Evolutionary conservation across 352 stramenopile genomes (phyloP), one percentile per base, ranked within the genome.

Genomic region (Pythium aquatile): DNA sequence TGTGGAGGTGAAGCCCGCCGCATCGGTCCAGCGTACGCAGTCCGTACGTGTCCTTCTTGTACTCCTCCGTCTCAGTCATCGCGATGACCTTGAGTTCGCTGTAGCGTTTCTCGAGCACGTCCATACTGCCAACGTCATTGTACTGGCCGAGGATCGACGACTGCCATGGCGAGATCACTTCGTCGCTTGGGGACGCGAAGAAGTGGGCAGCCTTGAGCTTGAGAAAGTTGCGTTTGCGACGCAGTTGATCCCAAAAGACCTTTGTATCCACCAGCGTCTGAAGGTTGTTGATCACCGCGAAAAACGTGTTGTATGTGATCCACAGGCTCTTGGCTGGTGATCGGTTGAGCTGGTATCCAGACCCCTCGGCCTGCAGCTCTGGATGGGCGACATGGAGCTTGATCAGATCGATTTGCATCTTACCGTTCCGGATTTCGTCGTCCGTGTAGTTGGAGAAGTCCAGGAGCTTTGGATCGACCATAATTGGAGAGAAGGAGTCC

Each of bases 151-250:
- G 17, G 5, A 81, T 56, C 0, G 59, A 71, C 17, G 58, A 61
- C 56, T 86, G 73, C 70, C 73, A 83, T 14, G 75, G 77, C 10
- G 73, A 63, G 35, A 79, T 64, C 1, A 74, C 54, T 5, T 70
- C 70, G 54, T 83, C 77, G 28, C 66, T 44, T 11, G 71, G 61
- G 0, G 73, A 74, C 0, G 65, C 69, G 42, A 86, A 79, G 61
- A 81, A 82, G 48, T 81, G 67, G 0, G 72, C 75, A 9, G 61
- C 53, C 3, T 57, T 32, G 17, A 70, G 63, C 20, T 48, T 55
- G 5, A 70, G 10, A 26, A 70, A 70, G 58, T 86, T 83, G 52
- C 49, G 33, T 24, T 70, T 73, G 17, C 69, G 75, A 39, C 71
- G 75, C 26, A 65, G 49, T 37, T 73, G 46, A 16, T 58, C 48